phyloP scores from a whole-genome alignment of 1,139 yeast genomes.

The Wickerhamomyces sp. region DNA sequence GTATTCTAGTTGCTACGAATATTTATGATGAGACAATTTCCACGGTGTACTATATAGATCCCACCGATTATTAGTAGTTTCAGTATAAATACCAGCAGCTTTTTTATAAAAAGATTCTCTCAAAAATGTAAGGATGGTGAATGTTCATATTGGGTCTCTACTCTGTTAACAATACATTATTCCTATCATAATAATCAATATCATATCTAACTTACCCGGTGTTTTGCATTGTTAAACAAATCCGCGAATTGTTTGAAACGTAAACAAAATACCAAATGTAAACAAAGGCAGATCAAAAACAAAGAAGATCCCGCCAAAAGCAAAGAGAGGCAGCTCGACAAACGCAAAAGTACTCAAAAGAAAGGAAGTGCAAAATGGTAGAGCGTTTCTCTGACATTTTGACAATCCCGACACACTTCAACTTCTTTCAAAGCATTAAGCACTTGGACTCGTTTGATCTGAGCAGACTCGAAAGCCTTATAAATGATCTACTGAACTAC shows the following conservation, averaged over 20 bases:
- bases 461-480: constrained; percentile 11
- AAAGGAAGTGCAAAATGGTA: background rate
- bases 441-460: constrained; percentile 23
- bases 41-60: too few species aligned
- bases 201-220: too few species aligned
- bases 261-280: background rate
- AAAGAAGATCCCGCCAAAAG: background rate
- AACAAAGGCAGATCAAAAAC: background rate
- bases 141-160: too few species aligned
- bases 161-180: too few species aligned
- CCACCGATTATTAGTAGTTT: too few species aligned
- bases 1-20: too few species aligned
- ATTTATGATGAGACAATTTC: too few species aligned
- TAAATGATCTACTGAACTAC: constrained; percentile 19
- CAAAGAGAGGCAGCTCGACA: background rate
- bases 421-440: constrained; percentile 20
- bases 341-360: background rate
- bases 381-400: constrained; percentile 20
- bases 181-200: too few species aligned
- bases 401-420: constrained; percentile 19
- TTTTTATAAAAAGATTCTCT: too few species aligned
- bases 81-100: too few species aligned
- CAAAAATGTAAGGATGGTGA: too few species aligned
- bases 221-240: too few species aligned
- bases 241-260: background rate